Evolutionary conservation across 1,284 basidiomycete genomes (phyloP), one percentile per base, ranked within the genome.

Genomic region (Austroboletus novae-zelandiae): DNA sequence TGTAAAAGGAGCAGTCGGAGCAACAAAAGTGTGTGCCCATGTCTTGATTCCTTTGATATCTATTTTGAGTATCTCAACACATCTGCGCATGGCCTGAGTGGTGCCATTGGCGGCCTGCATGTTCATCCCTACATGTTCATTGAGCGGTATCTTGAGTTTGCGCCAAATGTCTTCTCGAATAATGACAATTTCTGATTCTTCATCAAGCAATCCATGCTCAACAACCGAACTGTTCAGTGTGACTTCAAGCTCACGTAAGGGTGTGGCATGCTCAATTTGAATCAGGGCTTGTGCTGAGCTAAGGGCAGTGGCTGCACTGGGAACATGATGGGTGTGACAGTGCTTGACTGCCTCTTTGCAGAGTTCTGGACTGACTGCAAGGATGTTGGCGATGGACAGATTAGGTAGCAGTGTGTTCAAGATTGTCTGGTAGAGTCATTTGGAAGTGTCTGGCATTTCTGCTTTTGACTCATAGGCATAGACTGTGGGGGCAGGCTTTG

Each of bases 61-160:
- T n/a, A 55, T 50, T 30, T 61, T 50, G 9, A 58, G 49, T 42
- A 49, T 57, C 43, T 59, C 55, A 5, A 57, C 2, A 11, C 48
- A 57, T 7, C 42, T 43, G 5, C 13, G 18, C 42, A 50, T 56
- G 0, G 27, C 39, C 41, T 59, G 59, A 1, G 17, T 47, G 0
- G 37, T 37, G 5, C 51, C 39, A 43, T 64, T 62, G 2, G 61
- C 57, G 1, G 53, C 59, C 20, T 65, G 55, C 58, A 66, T 65
- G 1, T 9, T 39, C 36, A 56, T 53, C 1, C 27, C n/a, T 3
- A 39, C 15, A 2, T 10, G 11, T 1, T 46, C 14, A 5, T 42
- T 48, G 34, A 50, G 17, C 1, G 32, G 39, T 1, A 27, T 2
- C 11, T 15, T 1, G 5, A 30, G 15, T 1, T 35, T 13, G 1